Conservation (phyloP, 176 grass and related monocot genomes). For the Phoenix roebelenii region DNA sequence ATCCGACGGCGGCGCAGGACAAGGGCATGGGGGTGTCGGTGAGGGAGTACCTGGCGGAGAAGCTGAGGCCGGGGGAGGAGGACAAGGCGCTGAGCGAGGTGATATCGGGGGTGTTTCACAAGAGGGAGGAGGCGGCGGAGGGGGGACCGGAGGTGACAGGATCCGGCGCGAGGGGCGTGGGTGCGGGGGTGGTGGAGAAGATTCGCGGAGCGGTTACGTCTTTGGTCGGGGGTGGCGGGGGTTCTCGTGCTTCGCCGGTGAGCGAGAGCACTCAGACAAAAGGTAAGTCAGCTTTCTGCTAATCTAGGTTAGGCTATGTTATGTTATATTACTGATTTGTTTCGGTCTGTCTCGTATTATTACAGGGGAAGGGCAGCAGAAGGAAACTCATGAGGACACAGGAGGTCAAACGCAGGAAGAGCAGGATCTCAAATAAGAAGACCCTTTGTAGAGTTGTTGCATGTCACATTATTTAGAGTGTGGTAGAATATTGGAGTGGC, state of each 20-base stretch:
- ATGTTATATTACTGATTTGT: too few species aligned
- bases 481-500: too few species aligned
- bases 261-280: not conserved
- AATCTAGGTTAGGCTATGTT: too few species aligned
- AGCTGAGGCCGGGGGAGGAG: constrained; percentile 65
- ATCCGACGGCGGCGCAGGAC: not conserved
- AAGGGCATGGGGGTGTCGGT: constrained; percentile 39
- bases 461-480: too few species aligned
- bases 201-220: constrained; percentile 45
- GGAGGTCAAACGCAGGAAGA: too few species aligned
- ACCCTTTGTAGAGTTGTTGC: too few species aligned
- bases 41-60: constrained; percentile 48
- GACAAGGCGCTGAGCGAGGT: constrained; percentile 45
- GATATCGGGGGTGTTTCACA: constrained; percentile 50
- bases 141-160: constrained; percentile 18
- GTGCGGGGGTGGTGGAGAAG: constrained; percentile 13
- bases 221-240: constrained; percentile 35
- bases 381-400: too few species aligned
- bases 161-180: constrained; percentile 1
- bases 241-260: not conserved
- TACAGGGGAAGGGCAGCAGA: too few species aligned
- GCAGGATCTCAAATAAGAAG: too few species aligned
- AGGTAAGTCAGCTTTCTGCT: not conserved
- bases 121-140: constrained; percentile 30
- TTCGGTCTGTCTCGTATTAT: too few species aligned